These are phyloP conservation scores for Hypoxylon fuscum DNA, from an alignment of 495 filamentous ascomycete species.

Conservation along the genomic window DNA sequence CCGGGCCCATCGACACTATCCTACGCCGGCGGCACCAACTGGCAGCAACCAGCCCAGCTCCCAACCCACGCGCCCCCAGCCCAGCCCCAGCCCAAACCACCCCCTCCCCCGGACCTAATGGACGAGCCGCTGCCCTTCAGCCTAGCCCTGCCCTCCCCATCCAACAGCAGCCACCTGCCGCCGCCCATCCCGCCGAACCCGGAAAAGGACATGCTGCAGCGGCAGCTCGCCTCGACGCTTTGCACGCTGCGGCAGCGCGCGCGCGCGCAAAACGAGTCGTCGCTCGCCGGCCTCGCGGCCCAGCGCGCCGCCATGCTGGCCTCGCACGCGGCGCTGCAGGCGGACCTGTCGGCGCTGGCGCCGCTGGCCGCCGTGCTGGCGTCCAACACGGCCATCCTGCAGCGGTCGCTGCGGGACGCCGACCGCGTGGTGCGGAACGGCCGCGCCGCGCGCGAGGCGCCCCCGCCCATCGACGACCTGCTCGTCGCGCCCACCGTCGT, in stretches of 20 bases:
- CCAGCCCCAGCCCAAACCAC: constrained; percentile 53
- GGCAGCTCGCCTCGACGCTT: constrained; percentile 76
- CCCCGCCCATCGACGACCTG: constrained; percentile 78
- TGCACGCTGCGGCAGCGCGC: constrained; percentile 70
- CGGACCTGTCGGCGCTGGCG: constrained; percentile 71
- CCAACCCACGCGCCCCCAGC: constrained; percentile 23
- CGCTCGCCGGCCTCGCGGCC: constrained; percentile 75
- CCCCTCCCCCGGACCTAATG: constrained; percentile 72
- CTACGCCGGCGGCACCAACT: constrained; percentile 27
- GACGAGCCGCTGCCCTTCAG: constrained; percentile 72
- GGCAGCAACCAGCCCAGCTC: constrained; percentile 37
- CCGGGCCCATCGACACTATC: constrained; percentile 22
- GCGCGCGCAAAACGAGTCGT: constrained; percentile 71
- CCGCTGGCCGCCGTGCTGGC: constrained; percentile 72
- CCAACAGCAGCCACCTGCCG: constrained; percentile 53
- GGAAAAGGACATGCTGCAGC: constrained; percentile 89
- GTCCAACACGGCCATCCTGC: constrained; percentile 80
- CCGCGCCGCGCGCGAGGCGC: constrained; percentile 44
- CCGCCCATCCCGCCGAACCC: constrained; percentile 96
- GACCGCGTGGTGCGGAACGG: constrained; percentile 75
- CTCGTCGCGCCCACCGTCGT: constrained; percentile 95
- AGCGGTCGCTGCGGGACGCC: constrained; percentile 77
- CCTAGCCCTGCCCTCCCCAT: constrained; percentile 69
- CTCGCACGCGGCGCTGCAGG: constrained; percentile 74
- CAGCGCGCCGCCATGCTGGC: constrained; percentile 86